Percentiles rank a stretch among this genome's conserved stretches.
Evolutionary conservation across 1,284 basidiomycete genomes (phyloP).

Genomic region (Schizopora paradoxa): DNA sequence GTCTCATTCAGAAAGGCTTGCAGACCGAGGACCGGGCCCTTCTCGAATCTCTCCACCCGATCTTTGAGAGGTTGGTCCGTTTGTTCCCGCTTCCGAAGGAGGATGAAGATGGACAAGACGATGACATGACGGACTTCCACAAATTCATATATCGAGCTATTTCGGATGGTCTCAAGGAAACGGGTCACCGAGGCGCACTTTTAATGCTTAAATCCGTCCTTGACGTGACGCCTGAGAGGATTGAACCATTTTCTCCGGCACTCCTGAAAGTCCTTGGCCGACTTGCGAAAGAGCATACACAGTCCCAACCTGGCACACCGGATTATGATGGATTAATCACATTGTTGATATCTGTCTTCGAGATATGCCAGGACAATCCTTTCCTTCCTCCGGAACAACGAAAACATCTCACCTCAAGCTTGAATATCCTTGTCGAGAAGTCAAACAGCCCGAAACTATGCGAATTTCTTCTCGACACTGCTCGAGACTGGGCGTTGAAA

Average conservation of each 20-base stretch:
- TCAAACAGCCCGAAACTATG: constrained; percentile 83
- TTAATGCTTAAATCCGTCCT: constrained; percentile 88
- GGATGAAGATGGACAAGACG: constrained; percentile 60
- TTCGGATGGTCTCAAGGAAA: constrained; percentile 76
- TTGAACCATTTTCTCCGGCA: constrained; percentile 74
- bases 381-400: constrained; percentile 67
- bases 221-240: constrained; percentile 77
- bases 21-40: constrained; percentile 69
- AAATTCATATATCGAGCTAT: constrained; percentile 73
- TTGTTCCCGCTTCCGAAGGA: constrained; percentile 82
- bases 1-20: constrained; percentile 87
- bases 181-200: constrained; percentile 75
- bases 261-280: constrained; percentile 86
- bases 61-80: constrained; percentile 84
- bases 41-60: constrained; percentile 76
- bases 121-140: constrained; percentile 73
- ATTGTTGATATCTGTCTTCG: constrained; percentile 60
- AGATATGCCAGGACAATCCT: constrained; percentile 65
- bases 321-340: constrained; percentile 58
- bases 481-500: constrained; percentile 85
- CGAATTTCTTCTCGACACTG: constrained; percentile 82
- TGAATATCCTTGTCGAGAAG: constrained; percentile 86
- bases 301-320: constrained; percentile 40
- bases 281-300: constrained; percentile 86
- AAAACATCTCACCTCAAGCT: constrained; percentile 65